These are phyloP conservation scores for Penicillium sp. DNA, from an alignment of 2,329 filamentous ascomycete genomes.

Conservation along the genomic window DNA sequence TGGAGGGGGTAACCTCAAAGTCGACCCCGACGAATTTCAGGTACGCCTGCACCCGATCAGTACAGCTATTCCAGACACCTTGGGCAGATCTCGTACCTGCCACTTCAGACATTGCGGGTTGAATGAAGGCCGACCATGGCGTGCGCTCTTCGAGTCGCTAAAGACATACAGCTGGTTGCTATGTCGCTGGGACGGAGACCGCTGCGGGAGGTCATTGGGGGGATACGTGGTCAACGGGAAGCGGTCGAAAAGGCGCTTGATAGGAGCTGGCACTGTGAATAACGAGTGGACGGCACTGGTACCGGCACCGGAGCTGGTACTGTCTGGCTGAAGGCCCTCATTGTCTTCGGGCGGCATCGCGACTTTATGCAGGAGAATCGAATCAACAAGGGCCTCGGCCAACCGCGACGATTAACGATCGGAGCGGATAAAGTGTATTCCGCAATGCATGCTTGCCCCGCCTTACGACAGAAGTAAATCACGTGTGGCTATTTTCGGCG, in stretches of 20 bases:
- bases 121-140: constrained; percentile 64
- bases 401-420: not conserved
- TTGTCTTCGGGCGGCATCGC: constrained; percentile 26
- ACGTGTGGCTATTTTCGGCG: not conserved
- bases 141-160: constrained; percentile 59
- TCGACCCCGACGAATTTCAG: constrained; percentile 69
- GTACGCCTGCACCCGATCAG: constrained; percentile 59
- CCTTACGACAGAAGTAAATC: not conserved
- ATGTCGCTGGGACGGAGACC: constrained; percentile 48
- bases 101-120: constrained; percentile 94
- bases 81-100: constrained; percentile 60
- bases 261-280: constrained; percentile 57
- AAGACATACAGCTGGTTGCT: constrained; percentile 72
- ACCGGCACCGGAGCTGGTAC: not conserved
- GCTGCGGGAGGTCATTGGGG: constrained; percentile 67
- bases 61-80: not conserved
- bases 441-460: not conserved
- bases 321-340: constrained; percentile 21
- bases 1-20: constrained; percentile 66
- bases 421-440: not conserved
- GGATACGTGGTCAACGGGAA: constrained; percentile 76
- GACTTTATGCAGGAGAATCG: constrained; percentile 4
- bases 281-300: constrained; percentile 28
- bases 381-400: constrained; percentile 7
- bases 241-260: constrained; percentile 76